A percentile compares a stretch with the other conserved stretches of the same genome.
Evolutionary conservation across 2,329 filamentous ascomycete genomes (phyloP).

Genomic region (Fusarium oxysporum): DNA sequence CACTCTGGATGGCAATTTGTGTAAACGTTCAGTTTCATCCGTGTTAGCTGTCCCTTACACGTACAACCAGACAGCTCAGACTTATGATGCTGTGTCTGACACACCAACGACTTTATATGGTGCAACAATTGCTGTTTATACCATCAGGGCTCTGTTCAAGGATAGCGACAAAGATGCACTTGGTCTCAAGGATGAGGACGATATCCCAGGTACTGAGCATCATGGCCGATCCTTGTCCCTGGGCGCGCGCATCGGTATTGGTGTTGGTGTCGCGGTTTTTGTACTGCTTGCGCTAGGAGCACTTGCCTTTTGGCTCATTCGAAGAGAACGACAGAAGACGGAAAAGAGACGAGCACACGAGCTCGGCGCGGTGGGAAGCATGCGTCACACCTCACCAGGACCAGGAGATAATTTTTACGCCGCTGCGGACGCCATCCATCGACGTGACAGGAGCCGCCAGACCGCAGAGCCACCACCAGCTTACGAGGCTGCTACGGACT

Average conservation of each 20-base stretch:
- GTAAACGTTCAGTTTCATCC: slow-evolving; percentile 51
- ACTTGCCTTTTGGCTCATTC: slow-evolving; percentile 43
- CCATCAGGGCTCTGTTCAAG: slow-evolving; percentile 53
- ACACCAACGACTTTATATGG: slow-evolving; percentile 53
- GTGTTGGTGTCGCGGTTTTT: slow-evolving; percentile 48
- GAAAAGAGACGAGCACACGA: slow-evolving; percentile 41
- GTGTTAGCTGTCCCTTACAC: slow-evolving; percentile 53
- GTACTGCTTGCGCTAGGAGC: slow-evolving; percentile 46
- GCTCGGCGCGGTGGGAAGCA: slow-evolving; percentile 39
- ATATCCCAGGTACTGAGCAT: slow-evolving; percentile 40
- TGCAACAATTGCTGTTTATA: slow-evolving; percentile 53
- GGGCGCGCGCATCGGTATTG: slow-evolving; percentile 51
- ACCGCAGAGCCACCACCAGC: slow-evolving; percentile 48
- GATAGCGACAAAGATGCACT: slow-evolving; percentile 51
- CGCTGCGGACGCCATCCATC: slow-evolving; percentile 29
- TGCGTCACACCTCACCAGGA: slow-evolving; percentile 16
- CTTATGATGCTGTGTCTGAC: slow-evolving; percentile 50
- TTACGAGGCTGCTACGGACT: slow-evolving; percentile 46
- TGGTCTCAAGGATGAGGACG: slow-evolving; percentile 50
- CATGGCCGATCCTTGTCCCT: slow-evolving; percentile 41
- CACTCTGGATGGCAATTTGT: slow-evolving; percentile 49
- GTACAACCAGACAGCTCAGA: slow-evolving; percentile 51
- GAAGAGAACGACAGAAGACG: slow-evolving; percentile 35
- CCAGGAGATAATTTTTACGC: slow-evolving; percentile 30
- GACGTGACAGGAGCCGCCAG: slow-evolving; percentile 19